Evolutionary conservation across 306 rosid species (phyloP), one percentile per base, ranked within the genome.

Genomic region (Medicago ruthenica): DNA sequence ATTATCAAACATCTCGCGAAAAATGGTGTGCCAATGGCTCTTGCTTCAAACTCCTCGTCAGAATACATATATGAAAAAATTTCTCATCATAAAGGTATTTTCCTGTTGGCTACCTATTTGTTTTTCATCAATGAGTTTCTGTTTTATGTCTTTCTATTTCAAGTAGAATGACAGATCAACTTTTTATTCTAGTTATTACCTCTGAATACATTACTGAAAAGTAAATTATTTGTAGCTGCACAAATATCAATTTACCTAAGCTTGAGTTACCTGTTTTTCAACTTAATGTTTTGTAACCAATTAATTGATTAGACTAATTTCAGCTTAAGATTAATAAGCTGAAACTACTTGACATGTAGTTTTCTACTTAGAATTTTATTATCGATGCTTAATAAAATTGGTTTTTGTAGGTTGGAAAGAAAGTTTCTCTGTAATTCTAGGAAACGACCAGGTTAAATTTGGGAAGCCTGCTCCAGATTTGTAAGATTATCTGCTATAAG

Each of bases 381-480:
- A 55, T 70, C 60, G 51, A 64, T 42, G 27, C 58, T 61, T 60
- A n/a, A 37, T 36, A 53, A 24, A 31, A 39, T 57, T 45, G 70
- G 42, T 75, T 57, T 83, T 44, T 85, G 75, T 71, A 92, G 96
- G 96, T 74, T 92, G 97, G 94, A 89, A 79, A 77, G 89, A 87
- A 65, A 59, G 80, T 80, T 92, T 92, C 85, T 78, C 89, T 27
- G 96, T 85, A 45, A 90, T 92, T 85, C 82, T 92, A 71, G 97
- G 96, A 50, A 88, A 96, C 60, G 97, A 92, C 54, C 86, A 92
- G 41, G 97, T 90, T 82, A 86, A 87, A 82, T 76, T 71, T 15
- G 96, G 96, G 83, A 92, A 92, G 82, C 97, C 97, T 37, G 76
- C 90, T 67, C 89, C 94, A 54, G 82, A 88, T 87, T 79, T 92